These are phyloP conservation scores for Sporothrix luriei DNA, from an alignment of 2,329 filamentous ascomycete genomes.

Conservation along the genomic window DNA sequence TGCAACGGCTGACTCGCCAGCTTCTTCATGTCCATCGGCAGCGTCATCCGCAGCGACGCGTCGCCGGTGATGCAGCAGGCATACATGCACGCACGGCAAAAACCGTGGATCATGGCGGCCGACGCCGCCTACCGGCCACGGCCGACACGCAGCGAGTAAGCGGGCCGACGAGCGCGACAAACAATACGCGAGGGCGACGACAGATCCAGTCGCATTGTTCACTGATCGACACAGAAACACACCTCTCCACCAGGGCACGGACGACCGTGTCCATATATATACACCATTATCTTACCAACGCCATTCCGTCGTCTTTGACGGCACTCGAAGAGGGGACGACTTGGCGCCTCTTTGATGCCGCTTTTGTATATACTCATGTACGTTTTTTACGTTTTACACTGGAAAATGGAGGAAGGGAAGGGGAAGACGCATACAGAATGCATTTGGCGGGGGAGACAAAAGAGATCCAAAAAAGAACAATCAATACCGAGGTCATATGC, in stretches of 20 bases:
- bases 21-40: slow-evolving; percentile 99
- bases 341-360: background rate
- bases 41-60: slow-evolving; percentile 84
- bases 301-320: slow-evolving; percentile 4
- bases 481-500: background rate
- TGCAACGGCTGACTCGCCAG: slow-evolving; percentile 44
- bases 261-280: background rate
- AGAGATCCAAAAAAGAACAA: background rate
- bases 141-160: slow-evolving; percentile 36
- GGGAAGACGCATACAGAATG: background rate
- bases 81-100: slow-evolving; percentile 72
- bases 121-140: slow-evolving; percentile 47
- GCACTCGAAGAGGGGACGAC: background rate
- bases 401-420: background rate
- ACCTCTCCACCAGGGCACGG: slow-evolving; percentile 11
- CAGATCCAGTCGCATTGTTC: background rate
- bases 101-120: slow-evolving; percentile 67
- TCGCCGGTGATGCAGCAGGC: slow-evolving; percentile 74
- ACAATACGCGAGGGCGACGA: background rate
- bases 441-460: slow-evolving; percentile 4
- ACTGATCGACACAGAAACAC: background rate
- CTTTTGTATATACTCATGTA: slow-evolving; percentile 23
- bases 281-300: slow-evolving; percentile 2
- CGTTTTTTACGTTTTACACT: slow-evolving; percentile 8
- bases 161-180: too few species aligned